Evolutionary conservation across 2,329 filamentous ascomycete genomes (phyloP), one percentile per base, ranked within the genome.

Genomic region (Scopulariopsis brevicaulis): DNA sequence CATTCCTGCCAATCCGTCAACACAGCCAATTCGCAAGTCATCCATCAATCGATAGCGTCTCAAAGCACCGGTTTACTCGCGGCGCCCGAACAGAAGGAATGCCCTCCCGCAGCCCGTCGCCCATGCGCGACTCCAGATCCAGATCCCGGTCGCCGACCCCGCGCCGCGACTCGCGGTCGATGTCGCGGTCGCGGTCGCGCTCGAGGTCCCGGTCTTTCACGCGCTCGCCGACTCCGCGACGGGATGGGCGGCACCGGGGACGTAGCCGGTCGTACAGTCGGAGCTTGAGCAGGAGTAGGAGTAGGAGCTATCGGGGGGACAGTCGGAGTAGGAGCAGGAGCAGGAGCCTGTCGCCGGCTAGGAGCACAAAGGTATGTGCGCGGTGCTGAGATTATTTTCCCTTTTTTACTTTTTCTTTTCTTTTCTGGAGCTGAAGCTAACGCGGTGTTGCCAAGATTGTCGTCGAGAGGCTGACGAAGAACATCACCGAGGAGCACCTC

Each of bases 391-490:
- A 7, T 37, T 37, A 14, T 37, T 7, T 14, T 37, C 34, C 34
- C 34, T 14, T 14, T 14, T 37, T n/a, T n/a, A n/a, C 40, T 50
- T 24, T n/a, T 3, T 24, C 46, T 22, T 22, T 20, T 2, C 20
- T 24, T 8, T 40, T 15, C 4, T 15, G 52, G 20, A 46, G 43
- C 55, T 46, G n/a, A 53, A 55, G 25, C 54, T 43, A 20, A 25
- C 22, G 11, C 5, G 20, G 1, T 48, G 20, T 15, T 20, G 8
- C 35, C 2, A 65, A 96, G 89, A 92, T 99, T 68, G 90, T 99
- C 20, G 88, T 99, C 53, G 94, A 99, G 72, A 92, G 95, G 62
- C 79, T 99, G 67, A 96, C 93, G 4, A 96, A 95, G 71, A 97
- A 96, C 67, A 87, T 99, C 64, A 95, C 89, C 59, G 89, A 93